Conservation (phyloP, 129 eudicot species). For the carrot (Daucus carota) region DH1_v3.0 NC_030381.2:49188501-49189000, state of each 20-base stretch:
- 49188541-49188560: slow-evolving; percentile 10
- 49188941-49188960: slow-evolving; percentile 3
- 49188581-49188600: neutral
- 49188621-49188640: neutral
- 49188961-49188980: neutral
- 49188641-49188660: slow-evolving; percentile 10
- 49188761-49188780: neutral
- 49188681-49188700: neutral
- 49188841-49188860: slow-evolving; percentile 1
- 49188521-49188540: slow-evolving; percentile 11
- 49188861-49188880: neutral
- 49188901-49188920: slow-evolving; percentile 3
- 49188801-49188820: neutral
- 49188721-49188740: neutral
- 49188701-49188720: neutral
- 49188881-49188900: neutral
- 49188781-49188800: neutral
- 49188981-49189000: neutral
- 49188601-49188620: neutral
- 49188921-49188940: neutral
- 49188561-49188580: slow-evolving; percentile 17
- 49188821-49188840: neutral
- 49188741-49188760: neutral
- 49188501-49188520: neutral
- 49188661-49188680: too few relatives aligned